Evolutionary conservation across 345 rosid genomes (phyloP).

Genomic region (Psidium friedrichsthalianum): DNA sequence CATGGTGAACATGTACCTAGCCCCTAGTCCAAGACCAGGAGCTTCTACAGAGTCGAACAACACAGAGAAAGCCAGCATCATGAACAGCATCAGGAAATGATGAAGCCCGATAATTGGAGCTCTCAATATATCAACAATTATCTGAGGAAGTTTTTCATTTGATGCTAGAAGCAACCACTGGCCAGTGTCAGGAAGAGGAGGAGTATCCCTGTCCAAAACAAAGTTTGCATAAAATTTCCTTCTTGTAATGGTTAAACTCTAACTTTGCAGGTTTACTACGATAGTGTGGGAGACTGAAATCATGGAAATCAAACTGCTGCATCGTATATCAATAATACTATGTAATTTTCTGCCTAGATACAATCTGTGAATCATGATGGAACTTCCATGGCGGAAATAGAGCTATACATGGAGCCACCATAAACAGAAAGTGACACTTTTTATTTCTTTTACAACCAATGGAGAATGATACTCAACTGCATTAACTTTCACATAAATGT

Average conservation of each 20-base stretch:
- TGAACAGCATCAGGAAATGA: conserved; percentile 78
- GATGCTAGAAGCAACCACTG: conserved; percentile 86
- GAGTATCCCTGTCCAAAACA: conserved; percentile 38
- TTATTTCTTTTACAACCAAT: not conserved
- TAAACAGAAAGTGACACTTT: not conserved
- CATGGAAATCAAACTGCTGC: not conserved
- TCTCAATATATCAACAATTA: conserved; percentile 61
- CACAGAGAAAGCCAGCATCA: conserved; percentile 88
- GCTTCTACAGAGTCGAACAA: conserved; percentile 66
- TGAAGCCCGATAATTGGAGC: conserved; percentile 80
- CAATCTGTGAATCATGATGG: not conserved
- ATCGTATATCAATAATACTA: not conserved
- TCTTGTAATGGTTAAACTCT: not conserved
- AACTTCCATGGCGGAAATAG: not conserved
- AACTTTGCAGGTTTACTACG: not conserved
- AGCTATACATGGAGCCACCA: not conserved
- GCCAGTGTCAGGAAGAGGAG: conserved; percentile 90
- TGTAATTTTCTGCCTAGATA: not conserved
- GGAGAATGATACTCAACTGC: not conserved
- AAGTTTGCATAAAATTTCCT: not conserved
- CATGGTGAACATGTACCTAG: conserved; percentile 89
- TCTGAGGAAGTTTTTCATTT: conserved; percentile 70
- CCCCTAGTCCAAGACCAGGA: conserved; percentile 92
- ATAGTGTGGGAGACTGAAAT: not conserved
- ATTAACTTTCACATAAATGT: not conserved